These are phyloP conservation scores for Phytophthora tubulina DNA, from an alignment of 352 stramenopile genomes.

Conservation along the genomic window DNA sequence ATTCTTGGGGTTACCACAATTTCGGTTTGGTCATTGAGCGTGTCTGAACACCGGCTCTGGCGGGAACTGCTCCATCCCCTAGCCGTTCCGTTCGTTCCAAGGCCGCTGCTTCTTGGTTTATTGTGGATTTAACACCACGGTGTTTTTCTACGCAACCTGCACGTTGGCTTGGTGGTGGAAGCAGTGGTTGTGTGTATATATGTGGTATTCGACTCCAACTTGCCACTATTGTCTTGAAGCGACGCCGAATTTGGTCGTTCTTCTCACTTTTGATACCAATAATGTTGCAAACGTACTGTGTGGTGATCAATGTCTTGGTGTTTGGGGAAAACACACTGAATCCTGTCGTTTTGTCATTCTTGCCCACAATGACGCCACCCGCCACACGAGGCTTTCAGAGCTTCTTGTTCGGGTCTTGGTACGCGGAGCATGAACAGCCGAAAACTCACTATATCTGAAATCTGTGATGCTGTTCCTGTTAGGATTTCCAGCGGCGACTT, in stretches of 20 bases:
- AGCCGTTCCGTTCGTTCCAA: no score
- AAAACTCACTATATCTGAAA: no score
- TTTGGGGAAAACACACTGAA: not conserved
- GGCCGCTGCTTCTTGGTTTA: no score
- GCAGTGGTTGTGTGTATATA: no score
- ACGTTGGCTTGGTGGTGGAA: not conserved
- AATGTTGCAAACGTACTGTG: conserved; percentile 1
- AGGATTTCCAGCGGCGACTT: no score
- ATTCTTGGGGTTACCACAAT: not conserved
- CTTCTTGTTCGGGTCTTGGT: not conserved
- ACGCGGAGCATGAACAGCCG: no score
- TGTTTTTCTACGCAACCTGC: no score
- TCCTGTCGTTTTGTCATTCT: not conserved
- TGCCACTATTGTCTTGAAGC: not conserved
- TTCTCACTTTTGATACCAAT: not conserved
- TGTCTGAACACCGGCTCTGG: no score
- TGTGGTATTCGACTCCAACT: not conserved
- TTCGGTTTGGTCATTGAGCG: no score
- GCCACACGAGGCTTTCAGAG: not conserved
- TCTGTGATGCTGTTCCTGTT: no score
- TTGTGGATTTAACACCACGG: no score
- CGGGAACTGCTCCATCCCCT: no score
- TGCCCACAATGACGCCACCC: not conserved
- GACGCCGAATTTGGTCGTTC: not conserved
- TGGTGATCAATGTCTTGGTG: not conserved